Evolutionary conservation across 805 yeast species (phyloP).

Genomic region (Barnettozyma pratensis): DNA sequence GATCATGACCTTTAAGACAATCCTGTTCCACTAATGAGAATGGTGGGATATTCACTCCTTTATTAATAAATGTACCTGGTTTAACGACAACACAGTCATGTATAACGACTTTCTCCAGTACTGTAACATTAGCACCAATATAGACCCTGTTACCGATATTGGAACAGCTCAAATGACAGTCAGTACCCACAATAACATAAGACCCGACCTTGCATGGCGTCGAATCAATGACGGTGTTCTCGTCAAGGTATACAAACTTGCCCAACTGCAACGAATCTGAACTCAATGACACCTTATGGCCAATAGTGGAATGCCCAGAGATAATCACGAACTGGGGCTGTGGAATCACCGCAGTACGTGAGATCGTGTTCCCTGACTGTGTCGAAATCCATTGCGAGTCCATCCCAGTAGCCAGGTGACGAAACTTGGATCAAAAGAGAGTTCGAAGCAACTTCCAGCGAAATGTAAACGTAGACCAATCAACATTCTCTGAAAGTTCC

Average conservation of each 20-base stretch:
- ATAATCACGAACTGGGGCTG: constrained; percentile 41
- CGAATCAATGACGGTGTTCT: constrained; percentile 10
- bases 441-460: no score
- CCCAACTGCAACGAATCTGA: constrained; percentile 38
- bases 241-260: constrained; percentile 37
- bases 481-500: no score
- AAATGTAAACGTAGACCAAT: no score
- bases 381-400: constrained; percentile 39
- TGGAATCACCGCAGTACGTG: constrained; percentile 36
- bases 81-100: constrained; percentile 49
- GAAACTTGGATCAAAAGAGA: no score
- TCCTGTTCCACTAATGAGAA: constrained; percentile 35
- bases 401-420: neutral
- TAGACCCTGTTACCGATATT: constrained; percentile 45
- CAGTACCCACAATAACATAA: constrained; percentile 37
- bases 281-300: constrained; percentile 16
- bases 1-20: neutral
- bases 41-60: constrained; percentile 44
- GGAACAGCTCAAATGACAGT: constrained; percentile 30
- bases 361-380: constrained; percentile 44
- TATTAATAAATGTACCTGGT: constrained; percentile 37
- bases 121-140: constrained; percentile 36
- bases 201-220: constrained; percentile 40
- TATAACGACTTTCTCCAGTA: constrained; percentile 35
- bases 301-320: constrained; percentile 42